Percentiles rank a stretch among this genome's conserved stretches.
phyloP scores from a whole-genome alignment of 2,329 filamentous ascomycete genomes.

The Fusarium pseudonygamai region DNA sequence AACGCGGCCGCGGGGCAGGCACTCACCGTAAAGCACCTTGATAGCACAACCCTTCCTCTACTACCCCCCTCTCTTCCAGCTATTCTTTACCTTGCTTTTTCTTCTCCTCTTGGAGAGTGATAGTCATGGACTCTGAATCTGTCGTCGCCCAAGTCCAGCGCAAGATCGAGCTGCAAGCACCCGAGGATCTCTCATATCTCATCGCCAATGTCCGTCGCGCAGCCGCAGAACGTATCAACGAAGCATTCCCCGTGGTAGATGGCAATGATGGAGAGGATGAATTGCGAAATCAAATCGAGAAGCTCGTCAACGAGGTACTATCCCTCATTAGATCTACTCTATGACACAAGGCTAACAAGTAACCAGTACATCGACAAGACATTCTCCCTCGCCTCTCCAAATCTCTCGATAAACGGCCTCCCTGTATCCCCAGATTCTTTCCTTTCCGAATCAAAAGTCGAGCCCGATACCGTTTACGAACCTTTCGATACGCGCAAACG shows the following conservation, averaged over 20 bases:
- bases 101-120: neutral
- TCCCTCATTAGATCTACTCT: neutral
- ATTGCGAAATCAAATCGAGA: constrained; percentile 66
- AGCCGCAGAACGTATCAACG: constrained; percentile 72
- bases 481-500: constrained; percentile 69
- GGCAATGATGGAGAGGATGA: constrained; percentile 60
- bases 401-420: constrained; percentile 71
- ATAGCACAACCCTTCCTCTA: constrained; percentile 10
- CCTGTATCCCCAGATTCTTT: constrained; percentile 55
- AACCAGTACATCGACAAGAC: constrained; percentile 66
- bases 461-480: constrained; percentile 58
- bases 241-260: constrained; percentile 73
- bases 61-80: neutral
- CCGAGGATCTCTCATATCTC: constrained; percentile 76
- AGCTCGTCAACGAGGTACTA: constrained; percentile 66
- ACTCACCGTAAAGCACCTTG: constrained; percentile 20
- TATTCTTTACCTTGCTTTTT: neutral
- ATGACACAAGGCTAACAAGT: neutral
- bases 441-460: constrained; percentile 42
- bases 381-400: constrained; percentile 66
- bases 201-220: constrained; percentile 74
- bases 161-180: constrained; percentile 82
- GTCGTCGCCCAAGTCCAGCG: constrained; percentile 63
- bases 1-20: constrained; percentile 30
- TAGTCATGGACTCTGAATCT: constrained; percentile 49